Evolutionary conservation across 306 rosid species (phyloP).

Genomic region (Urtica urens): DNA sequence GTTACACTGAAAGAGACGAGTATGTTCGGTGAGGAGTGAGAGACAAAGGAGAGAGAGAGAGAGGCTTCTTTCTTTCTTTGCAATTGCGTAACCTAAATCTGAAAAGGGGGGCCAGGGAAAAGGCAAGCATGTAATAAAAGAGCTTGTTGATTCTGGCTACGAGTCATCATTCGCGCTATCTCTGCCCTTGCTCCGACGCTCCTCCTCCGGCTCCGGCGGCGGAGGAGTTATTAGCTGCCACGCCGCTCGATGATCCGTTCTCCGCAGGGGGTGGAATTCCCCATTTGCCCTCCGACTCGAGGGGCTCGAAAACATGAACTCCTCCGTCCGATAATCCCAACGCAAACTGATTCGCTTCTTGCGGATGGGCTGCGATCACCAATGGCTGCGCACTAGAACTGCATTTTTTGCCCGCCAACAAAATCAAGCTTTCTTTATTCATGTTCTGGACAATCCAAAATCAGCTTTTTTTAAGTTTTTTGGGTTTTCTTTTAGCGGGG

Average conservation of each 20-base stretch:
- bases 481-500: neutral
- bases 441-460: neutral
- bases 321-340: constrained; percentile 87
- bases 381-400: constrained; percentile 63
- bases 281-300: constrained; percentile 91
- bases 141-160: constrained; percentile 52
- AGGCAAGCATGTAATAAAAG: constrained; percentile 63
- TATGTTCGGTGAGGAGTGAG: neutral
- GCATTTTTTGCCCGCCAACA: constrained; percentile 20
- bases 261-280: constrained; percentile 72
- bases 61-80: neutral
- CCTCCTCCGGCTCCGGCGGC: constrained; percentile 64
- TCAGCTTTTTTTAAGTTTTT: neutral
- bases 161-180: constrained; percentile 46
- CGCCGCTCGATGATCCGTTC: constrained; percentile 71
- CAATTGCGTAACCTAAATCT: constrained; percentile 24
- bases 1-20: neutral
- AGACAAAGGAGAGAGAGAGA: too few species aligned
- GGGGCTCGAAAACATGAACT: constrained; percentile 88
- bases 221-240: too few species aligned
- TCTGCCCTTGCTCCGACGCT: constrained; percentile 73
- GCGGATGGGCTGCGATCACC: constrained; percentile 90
- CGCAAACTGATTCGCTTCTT: constrained; percentile 85
- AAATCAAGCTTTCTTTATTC: too few species aligned
- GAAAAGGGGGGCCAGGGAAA: constrained; percentile 30